Conservation (phyloP, 805 yeast genomes). For the Wickerhamiella galacta region DNA sequence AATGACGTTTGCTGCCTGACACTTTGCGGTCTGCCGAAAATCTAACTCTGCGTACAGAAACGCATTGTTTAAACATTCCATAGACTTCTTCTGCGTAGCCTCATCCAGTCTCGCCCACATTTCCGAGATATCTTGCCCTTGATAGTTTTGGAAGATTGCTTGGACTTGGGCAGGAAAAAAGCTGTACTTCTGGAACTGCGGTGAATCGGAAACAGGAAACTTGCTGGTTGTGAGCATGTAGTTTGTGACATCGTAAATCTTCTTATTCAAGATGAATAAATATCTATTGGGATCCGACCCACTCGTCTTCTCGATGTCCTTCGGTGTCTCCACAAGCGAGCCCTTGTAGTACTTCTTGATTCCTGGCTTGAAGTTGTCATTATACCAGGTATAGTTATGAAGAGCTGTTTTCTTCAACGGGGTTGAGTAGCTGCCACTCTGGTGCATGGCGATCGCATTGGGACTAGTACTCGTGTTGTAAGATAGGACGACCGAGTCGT, state of each 20-base stretch:
- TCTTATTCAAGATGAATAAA: constrained; percentile 20
- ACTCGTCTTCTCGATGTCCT: constrained; percentile 14
- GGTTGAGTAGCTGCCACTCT: constrained; percentile 19
- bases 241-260: constrained; percentile 25
- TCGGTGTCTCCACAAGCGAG: constrained; percentile 20
- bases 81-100: constrained; percentile 12
- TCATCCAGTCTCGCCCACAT: constrained; percentile 17
- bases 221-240: constrained; percentile 21
- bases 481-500: constrained; percentile 16
- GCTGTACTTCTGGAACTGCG: constrained; percentile 18
- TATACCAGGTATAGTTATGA: constrained; percentile 24
- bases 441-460: constrained; percentile 20
- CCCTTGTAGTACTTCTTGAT: constrained; percentile 24
- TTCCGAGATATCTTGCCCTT: constrained; percentile 24
- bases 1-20: constrained; percentile 26
- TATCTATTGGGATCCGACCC: constrained; percentile 15
- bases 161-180: constrained; percentile 22
- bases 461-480: constrained; percentile 19
- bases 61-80: constrained; percentile 23
- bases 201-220: constrained; percentile 14
- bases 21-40: constrained; percentile 24
- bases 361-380: constrained; percentile 21
- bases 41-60: constrained; percentile 24
- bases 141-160: constrained; percentile 19
- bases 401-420: constrained; percentile 20